Conservation (phyloP, 2,329 filamentous ascomycete genomes). For the Basipetospora chlamydospora region DNA sequence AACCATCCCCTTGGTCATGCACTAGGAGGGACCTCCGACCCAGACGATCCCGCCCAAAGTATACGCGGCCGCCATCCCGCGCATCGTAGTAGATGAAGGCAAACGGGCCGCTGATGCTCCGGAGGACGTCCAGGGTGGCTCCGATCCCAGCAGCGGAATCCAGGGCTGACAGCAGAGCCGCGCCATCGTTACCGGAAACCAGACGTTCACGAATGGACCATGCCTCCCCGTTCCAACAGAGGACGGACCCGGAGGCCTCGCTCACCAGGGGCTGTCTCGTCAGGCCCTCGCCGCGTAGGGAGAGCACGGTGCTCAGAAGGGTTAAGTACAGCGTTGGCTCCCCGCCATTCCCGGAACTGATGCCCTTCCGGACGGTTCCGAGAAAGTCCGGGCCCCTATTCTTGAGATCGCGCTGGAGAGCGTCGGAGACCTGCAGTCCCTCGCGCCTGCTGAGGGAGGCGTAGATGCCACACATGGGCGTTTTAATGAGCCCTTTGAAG, state of each 20-base stretch:
- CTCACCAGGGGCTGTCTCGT: slow-evolving; percentile 60
- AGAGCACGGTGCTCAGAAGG: slow-evolving; percentile 77
- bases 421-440: background rate
- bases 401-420: slow-evolving; percentile 28
- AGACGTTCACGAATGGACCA: slow-evolving; percentile 51
- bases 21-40: slow-evolving; percentile 71
- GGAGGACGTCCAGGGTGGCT: slow-evolving; percentile 36
- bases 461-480: slow-evolving; percentile 9
- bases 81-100: slow-evolving; percentile 71
- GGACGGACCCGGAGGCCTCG: slow-evolving; percentile 35
- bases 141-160: slow-evolving; percentile 12
- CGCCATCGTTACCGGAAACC: slow-evolving; percentile 67
- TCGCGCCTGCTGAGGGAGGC: slow-evolving; percentile 5
- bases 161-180: slow-evolving; percentile 50
- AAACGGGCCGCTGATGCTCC: slow-evolving; percentile 65
- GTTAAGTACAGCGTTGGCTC: slow-evolving; percentile 29
- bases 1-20: slow-evolving; percentile 23
- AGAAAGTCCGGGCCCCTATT: slow-evolving; percentile 47
- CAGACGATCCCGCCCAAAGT: slow-evolving; percentile 75
- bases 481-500: background rate
- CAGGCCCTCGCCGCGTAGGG: slow-evolving; percentile 62
- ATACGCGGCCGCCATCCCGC: slow-evolving; percentile 42
- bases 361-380: slow-evolving; percentile 23
- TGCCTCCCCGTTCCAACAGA: slow-evolving; percentile 97
- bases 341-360: slow-evolving; percentile 10